Base-by-base conservation (phyloP, 2,329 filamentous ascomycete species). In the Penicillium fuscoglaucum region DNA sequence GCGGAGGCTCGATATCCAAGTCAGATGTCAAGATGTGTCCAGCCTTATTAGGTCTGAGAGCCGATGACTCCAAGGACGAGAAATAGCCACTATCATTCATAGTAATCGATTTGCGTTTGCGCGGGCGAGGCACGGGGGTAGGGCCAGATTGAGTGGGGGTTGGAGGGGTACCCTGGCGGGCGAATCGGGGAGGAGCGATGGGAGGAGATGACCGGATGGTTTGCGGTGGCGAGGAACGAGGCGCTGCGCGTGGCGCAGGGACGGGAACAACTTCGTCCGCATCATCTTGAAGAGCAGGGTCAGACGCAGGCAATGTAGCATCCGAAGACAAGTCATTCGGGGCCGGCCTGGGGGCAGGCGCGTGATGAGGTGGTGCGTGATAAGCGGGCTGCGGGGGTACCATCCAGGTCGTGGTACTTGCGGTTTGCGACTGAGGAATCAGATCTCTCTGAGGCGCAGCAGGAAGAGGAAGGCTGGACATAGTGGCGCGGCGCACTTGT, bases 81-180 rank as follows among this genome's bases (percentile, higher is more conserved):
- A 96, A 96, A 76, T 98, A 99, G 41, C 95, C 95, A 72, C 93
- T 98, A 75, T 99, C 95, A 69, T 90, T 91, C 80, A 96, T 88
- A 13, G 89, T 88, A 31, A 85, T 84, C 68, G 90, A 86, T 74
- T 91, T 93, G 65, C 90, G 88, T 77, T 90, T 91, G 65, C 88
- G 87, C 40, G 87, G 84, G 52, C 86, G 86, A 51, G 81, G 78
- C 33, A 78, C 81, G 44, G 83, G 83, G n/a, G 90, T 90, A 21
- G 87, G 87, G 47, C 85, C 82, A 57, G 84, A 83, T 40, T 83
- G 83, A 50, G 84, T 82, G 26, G 89, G 87, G 33, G 92, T 91
- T 19, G 93, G 91, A 31, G 76, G 76, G 7, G 93, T 96, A 61
- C 87, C 87, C 67, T 87, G 86, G 63, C 85, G 85, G 57, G 75